phyloP scores from a whole-genome alignment of 495 filamentous ascomycete species.

The Tuber brumale region DNA sequence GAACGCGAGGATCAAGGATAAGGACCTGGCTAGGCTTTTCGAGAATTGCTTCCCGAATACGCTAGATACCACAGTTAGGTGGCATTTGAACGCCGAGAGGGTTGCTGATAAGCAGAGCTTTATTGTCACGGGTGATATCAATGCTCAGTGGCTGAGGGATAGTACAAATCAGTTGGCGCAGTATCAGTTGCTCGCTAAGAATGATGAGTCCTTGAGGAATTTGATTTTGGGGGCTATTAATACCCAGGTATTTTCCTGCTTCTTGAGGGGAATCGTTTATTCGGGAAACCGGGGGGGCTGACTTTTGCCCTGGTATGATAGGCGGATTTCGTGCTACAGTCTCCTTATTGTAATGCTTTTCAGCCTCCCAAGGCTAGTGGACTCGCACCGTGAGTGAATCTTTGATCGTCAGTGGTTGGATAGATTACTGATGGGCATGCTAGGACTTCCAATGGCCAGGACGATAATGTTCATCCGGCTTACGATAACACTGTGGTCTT shows the following conservation, averaged over 20 bases:
- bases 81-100: conserved; percentile 45
- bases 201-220: conserved; percentile 65
- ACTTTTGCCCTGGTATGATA: conserved; percentile 8
- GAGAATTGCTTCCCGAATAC: conserved; percentile 98
- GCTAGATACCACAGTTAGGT: conserved; percentile 77
- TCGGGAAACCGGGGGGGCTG: neutral
- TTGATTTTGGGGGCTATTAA: conserved; percentile 93
- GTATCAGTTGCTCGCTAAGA: conserved; percentile 76
- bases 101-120: conserved; percentile 64
- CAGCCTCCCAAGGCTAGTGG: conserved; percentile 82
- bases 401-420: neutral
- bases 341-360: conserved; percentile 97
- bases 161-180: conserved; percentile 91
- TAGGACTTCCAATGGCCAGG: conserved; percentile 61
- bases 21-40: conserved; percentile 86
- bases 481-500: conserved; percentile 83
- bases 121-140: conserved; percentile 97
- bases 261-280: neutral
- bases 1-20: conserved; percentile 69
- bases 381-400: conserved; percentile 48
- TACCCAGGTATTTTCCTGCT: conserved; percentile 56
- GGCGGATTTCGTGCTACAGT: conserved; percentile 84
- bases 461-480: conserved; percentile 74
- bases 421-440: conserved; percentile 9
- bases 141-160: conserved; percentile 95